A percentile compares a stretch with the other conserved stretches of the same genome.
phyloP scores from a whole-genome alignment of 1,284 basidiomycete genomes.

The Polyporus tsugae region DNA sequence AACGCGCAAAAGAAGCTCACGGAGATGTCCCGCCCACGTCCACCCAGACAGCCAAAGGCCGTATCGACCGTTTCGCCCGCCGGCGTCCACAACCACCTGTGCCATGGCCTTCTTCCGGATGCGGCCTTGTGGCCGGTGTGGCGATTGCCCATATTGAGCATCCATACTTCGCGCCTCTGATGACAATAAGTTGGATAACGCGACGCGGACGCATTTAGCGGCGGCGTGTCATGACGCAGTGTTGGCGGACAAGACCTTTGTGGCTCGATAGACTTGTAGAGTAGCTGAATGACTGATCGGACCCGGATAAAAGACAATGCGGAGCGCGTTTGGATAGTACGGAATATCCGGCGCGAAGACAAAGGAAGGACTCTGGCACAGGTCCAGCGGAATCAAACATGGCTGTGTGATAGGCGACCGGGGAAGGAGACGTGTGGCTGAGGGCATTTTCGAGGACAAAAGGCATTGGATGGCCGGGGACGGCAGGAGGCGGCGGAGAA shows the following conservation, averaged over 20 bases:
- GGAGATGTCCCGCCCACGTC: conserved; percentile 1
- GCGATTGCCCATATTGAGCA: conserved; percentile 21
- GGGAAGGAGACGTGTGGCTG: not conserved
- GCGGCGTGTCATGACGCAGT: conserved; percentile 22
- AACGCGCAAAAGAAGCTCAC: conserved; percentile 12
- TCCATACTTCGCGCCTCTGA: not conserved
- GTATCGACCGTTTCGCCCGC: conserved; percentile 10
- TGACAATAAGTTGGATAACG: not conserved
- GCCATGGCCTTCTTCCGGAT: conserved; percentile 27
- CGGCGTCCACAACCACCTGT: conserved; percentile 8
- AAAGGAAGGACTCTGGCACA: conserved; percentile 28
- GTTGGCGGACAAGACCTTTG: conserved; percentile 23
- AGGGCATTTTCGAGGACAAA: conserved; percentile 4
- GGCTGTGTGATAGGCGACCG: conserved; percentile 28
- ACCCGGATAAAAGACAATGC: not conserved
- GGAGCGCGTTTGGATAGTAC: not conserved
- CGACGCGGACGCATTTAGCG: conserved; percentile 1
- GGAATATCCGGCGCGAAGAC: conserved; percentile 14
- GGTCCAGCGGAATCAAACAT: conserved; percentile 10
- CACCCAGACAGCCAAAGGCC: not conserved
- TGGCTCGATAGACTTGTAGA: conserved; percentile 17
- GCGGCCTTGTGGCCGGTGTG: conserved; percentile 14
- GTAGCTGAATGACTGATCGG: conserved; percentile 11
- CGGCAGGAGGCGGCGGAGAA: not conserved
- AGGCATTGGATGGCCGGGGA: not conserved